Conservation (phyloP, 2,329 filamentous ascomycete genomes). For the Colletotrichum abscissum region DNA sequence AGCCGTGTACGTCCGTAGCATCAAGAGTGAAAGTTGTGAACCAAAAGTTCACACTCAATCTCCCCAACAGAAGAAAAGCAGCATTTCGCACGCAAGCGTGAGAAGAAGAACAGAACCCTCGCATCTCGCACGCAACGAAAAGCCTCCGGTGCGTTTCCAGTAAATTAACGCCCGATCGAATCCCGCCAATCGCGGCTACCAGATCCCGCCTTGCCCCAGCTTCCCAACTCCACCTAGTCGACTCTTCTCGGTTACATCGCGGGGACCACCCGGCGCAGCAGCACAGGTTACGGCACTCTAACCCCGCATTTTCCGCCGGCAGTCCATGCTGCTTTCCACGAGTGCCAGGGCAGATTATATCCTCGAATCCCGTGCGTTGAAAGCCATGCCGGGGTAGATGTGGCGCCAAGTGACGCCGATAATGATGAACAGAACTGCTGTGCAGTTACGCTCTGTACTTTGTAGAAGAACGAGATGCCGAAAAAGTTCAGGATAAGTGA, state of each 20-base stretch:
- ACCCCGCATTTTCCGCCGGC: constrained; percentile 2
- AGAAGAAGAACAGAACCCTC: background rate
- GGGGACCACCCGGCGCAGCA: background rate
- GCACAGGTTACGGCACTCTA: background rate
- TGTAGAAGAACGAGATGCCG: background rate
- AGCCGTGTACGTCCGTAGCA: background rate
- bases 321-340: background rate
- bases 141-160: background rate
- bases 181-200: constrained; percentile 35
- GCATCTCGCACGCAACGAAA: background rate
- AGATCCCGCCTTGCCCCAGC: constrained; percentile 12
- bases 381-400: background rate
- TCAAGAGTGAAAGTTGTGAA: background rate
- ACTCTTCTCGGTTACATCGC: background rate
- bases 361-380: background rate
- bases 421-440: background rate
- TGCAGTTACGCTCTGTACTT: background rate
- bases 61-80: background rate
- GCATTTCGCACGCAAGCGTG: background rate
- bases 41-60: background rate
- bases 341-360: background rate
- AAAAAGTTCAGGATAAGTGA: background rate
- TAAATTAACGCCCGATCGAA: constrained; percentile 17
- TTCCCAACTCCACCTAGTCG: background rate
- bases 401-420: background rate